phyloP scores from a whole-genome alignment of 768 basidiomycete species.

The Lentinula sp. region DNA sequence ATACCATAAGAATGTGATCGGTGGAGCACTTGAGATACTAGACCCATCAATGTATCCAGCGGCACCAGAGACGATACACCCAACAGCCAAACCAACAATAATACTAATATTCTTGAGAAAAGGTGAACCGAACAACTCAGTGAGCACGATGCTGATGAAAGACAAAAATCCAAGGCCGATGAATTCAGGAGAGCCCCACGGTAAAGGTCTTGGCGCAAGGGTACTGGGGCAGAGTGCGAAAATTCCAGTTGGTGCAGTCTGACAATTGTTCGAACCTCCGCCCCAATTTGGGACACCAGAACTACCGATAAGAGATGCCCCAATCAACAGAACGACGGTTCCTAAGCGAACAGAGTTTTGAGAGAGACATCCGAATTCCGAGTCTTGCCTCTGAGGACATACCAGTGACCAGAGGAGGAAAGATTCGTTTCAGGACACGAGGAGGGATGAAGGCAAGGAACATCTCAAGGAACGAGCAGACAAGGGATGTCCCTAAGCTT shows the following conservation, averaged over 20 bases:
- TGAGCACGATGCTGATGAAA: neutral
- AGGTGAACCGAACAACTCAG: constrained; percentile 76
- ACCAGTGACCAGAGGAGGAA: constrained; percentile 80
- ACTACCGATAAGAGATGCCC: constrained; percentile 66
- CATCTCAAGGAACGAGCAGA: constrained; percentile 81
- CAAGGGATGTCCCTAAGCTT: constrained; percentile 57
- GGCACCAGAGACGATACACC: constrained; percentile 77
- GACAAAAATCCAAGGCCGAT: constrained; percentile 85
- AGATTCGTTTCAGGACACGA: constrained; percentile 54
- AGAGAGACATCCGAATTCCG: neutral
- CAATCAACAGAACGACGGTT: constrained; percentile 76
- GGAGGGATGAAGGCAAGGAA: constrained; percentile 69
- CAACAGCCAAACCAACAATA: constrained; percentile 68
- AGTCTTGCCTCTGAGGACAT: neutral
- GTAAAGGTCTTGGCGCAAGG: constrained; percentile 61
- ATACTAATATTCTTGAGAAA: constrained; percentile 80
- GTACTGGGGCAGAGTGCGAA: constrained; percentile 72
- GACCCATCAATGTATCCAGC: constrained; percentile 70
- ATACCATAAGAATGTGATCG: constrained; percentile 77
- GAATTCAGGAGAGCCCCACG: constrained; percentile 80
- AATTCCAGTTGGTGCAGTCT: constrained; percentile 53
- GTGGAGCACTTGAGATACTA: constrained; percentile 61
- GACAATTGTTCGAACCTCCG: constrained; percentile 74
- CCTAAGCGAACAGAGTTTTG: constrained; percentile 29
- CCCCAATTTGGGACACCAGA: constrained; percentile 82